These are phyloP conservation scores for Pseudogymnoascus sp. DNA, from an alignment of 2,329 filamentous ascomycete species.

Conservation along the genomic window DNA sequence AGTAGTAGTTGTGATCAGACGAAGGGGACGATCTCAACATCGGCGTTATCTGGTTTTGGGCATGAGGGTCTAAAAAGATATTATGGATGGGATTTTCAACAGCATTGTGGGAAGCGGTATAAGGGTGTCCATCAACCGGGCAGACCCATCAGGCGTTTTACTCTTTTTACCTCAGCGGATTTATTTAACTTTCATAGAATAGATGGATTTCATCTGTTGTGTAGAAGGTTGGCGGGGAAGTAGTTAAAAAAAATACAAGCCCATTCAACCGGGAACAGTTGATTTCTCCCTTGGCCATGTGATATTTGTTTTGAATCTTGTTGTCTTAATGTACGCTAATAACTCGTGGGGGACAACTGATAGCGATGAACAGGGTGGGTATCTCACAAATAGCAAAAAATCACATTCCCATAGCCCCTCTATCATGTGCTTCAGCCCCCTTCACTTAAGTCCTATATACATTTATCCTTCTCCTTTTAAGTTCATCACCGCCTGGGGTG, in stretches of 20 bases:
- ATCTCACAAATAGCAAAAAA: no score
- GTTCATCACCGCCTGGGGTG: no score
- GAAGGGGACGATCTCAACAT: constrained; percentile 40
- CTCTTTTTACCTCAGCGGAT: constrained; percentile 1
- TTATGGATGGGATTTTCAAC: constrained; percentile 8
- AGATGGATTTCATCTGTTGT: constrained; percentile 4
- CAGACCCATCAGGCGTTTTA: background rate
- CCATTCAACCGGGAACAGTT: constrained; percentile 7
- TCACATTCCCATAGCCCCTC: no score
- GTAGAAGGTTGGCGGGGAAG: constrained; percentile 6
- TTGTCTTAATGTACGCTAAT: no score
- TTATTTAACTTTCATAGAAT: constrained; percentile 8
- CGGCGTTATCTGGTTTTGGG: constrained; percentile 31
- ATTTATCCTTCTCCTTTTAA: no score
- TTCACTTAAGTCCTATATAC: no score
- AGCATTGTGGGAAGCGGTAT: constrained; percentile 8
- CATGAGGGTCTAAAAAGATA: constrained; percentile 22
- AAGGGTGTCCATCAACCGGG: constrained; percentile 7
- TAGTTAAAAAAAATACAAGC: constrained; percentile 8
- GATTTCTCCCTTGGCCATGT: background rate
- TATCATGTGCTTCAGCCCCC: no score
- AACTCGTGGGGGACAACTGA: no score
- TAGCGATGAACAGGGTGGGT: no score
- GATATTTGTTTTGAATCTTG: no score
- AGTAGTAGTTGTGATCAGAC: constrained; percentile 9